Base-by-base conservation (phyloP, 305 asterid species). In the Fraxinus platypoda region DNA sequence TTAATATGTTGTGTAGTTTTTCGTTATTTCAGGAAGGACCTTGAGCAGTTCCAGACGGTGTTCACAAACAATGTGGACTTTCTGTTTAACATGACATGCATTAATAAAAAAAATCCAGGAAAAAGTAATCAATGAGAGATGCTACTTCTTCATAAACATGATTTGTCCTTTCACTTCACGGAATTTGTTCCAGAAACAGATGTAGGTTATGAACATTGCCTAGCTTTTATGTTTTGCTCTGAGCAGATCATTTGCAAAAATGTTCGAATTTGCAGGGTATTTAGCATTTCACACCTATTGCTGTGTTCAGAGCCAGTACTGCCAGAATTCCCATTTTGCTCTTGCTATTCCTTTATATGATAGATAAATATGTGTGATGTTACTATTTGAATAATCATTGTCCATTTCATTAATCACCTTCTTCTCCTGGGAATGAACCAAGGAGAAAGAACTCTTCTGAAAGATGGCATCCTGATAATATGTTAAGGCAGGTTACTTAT, bases 401-500 rank as follows among this genome's bases (percentile, higher is more conserved):
- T 11, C 35, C 74, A 26, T 34, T 70, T 28, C 6, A 25, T 80
- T 46, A 33, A 21, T n/a, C 70, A 19, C 13, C 26, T 33, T 30
- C 43, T 3, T 68, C 21, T 41, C 57, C 72, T 11, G 72, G 25
- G 17, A 33, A 84, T 33, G 72, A 62, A 83, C 31, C 33, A 21
- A 6, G 70, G 33, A 62, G 30, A 62, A 81, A 54, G 72, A 62
- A 83, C 25, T 71, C 46, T 76, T 66, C 74, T 17, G 34, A 80
- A 62, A 41, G 62, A 54, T 81, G 26, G 73, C 73, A 25, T 35
- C 28, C 75, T 30, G 23, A 77, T 41, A 77, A 66, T 66, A 28
- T 66, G 35, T 75, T 81, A 75, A 82, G 72, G 28, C 66, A 73
- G 43, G 54, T 82, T 84, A 41, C 78, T 88, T 84, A 66, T 85